Percentiles rank a stretch among this genome's conserved stretches.
These are phyloP conservation scores for Venturia effusa DNA, from an alignment of 2,329 filamentous ascomycete species.

Conservation along the genomic window DNA sequence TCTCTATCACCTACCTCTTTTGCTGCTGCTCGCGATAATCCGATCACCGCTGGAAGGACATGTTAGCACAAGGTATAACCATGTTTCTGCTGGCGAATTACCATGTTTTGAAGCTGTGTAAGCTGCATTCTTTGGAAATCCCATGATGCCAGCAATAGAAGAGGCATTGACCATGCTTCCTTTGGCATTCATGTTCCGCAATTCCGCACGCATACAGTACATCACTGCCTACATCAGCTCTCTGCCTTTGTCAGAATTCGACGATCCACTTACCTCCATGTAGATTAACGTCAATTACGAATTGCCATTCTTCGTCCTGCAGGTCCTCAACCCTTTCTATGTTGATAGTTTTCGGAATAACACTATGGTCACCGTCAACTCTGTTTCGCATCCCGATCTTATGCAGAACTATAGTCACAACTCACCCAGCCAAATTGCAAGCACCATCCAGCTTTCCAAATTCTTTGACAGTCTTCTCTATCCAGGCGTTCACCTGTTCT, in stretches of 20 bases:
- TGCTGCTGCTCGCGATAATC: slow-evolving; percentile 28
- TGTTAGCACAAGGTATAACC: background rate
- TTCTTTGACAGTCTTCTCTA: slow-evolving; percentile 20
- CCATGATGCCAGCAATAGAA: slow-evolving; percentile 41
- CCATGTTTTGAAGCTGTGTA: slow-evolving; percentile 29
- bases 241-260: slow-evolving; percentile 9
- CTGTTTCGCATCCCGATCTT: background rate
- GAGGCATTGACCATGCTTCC: slow-evolving; percentile 34
- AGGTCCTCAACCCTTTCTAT: slow-evolving; percentile 19
- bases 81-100: background rate
- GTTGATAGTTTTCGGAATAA: slow-evolving; percentile 31
- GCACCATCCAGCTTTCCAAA: slow-evolving; percentile 28
- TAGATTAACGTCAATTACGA: slow-evolving; percentile 28
- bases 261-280: slow-evolving; percentile 20
- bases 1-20: slow-evolving; percentile 23
- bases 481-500: slow-evolving; percentile 26
- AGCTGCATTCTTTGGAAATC: slow-evolving; percentile 26
- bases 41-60: slow-evolving; percentile 31
- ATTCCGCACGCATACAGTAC: slow-evolving; percentile 28
- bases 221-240: slow-evolving; percentile 24
- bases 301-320: slow-evolving; percentile 29
- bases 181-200: slow-evolving; percentile 28
- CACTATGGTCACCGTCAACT: background rate
- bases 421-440: slow-evolving; percentile 30
- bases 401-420: slow-evolving; percentile 22